Evolutionary conservation across 1,284 basidiomycete genomes (phyloP).

Genomic region (Microbotryum saponariae): DNA sequence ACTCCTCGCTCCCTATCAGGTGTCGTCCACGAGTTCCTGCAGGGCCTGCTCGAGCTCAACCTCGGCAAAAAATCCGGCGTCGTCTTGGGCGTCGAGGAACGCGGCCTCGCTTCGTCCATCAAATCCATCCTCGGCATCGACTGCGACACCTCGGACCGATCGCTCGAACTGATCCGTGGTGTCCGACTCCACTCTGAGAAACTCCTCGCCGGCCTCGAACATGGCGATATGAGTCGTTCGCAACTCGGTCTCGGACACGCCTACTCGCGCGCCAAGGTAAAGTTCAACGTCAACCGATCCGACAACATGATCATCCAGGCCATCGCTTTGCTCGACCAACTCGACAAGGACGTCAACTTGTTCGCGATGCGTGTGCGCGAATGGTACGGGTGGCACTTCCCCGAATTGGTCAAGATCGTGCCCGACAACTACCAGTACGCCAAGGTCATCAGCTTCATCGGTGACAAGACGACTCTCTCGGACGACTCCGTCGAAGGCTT

Average conservation of each 20-base stretch:
- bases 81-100: slow-evolving; percentile 76
- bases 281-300: slow-evolving; percentile 98
- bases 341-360: slow-evolving; percentile 99
- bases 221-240: slow-evolving; percentile 82
- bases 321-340: slow-evolving; percentile 93
- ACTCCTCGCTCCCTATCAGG: slow-evolving; percentile 46
- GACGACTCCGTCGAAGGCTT: slow-evolving; percentile 72
- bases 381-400: slow-evolving; percentile 99
- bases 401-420: slow-evolving; percentile 89
- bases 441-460: slow-evolving; percentile 76
- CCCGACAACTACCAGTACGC: slow-evolving; percentile 95
- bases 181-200: slow-evolving; percentile 87
- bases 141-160: slow-evolving; percentile 80
- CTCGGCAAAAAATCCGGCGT: slow-evolving; percentile 74
- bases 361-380: slow-evolving; percentile 97
- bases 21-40: slow-evolving; percentile 77
- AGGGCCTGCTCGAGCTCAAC: slow-evolving; percentile 80
- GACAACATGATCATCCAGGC: slow-evolving; percentile 99
- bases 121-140: slow-evolving; percentile 67
- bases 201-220: slow-evolving; percentile 75
- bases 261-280: slow-evolving; percentile 95
- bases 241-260: slow-evolving; percentile 96
- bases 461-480: slow-evolving; percentile 60
- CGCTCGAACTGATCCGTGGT: slow-evolving; percentile 84
- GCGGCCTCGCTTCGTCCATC: slow-evolving; percentile 70